phyloP scores from a whole-genome alignment of 2,329 filamentous ascomycete genomes.

The Cladosporium halotolerans region DNA sequence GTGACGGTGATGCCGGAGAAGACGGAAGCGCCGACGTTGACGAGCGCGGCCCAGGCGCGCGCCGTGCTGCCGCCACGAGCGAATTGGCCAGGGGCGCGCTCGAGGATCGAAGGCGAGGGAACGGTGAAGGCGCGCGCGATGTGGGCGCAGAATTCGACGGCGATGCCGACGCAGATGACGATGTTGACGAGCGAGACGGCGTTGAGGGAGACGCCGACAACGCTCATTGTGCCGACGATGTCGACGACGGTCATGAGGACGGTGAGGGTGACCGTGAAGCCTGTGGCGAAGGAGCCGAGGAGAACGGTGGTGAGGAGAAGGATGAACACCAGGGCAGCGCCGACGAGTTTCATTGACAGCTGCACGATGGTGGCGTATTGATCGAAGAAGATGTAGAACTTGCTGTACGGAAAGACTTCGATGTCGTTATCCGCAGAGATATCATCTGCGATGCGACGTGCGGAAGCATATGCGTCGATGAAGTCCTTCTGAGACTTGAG shows the following conservation, averaged over 20 bases:
- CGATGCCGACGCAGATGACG: constrained; percentile 93
- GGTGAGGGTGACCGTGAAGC: constrained; percentile 73
- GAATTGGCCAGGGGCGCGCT: constrained; percentile 53
- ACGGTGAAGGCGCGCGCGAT: constrained; percentile 95
- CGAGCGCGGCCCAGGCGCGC: constrained; percentile 83
- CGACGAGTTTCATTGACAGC: constrained; percentile 72
- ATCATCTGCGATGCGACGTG: constrained; percentile 76
- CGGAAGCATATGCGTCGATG: constrained; percentile 81
- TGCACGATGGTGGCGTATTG: constrained; percentile 83
- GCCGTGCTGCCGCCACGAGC: constrained; percentile 64
- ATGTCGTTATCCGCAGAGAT: constrained; percentile 69
- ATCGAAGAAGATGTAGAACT: constrained; percentile 99
- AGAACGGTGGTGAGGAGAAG: constrained; percentile 72
- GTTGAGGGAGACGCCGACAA: constrained; percentile 83
- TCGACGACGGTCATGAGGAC: constrained; percentile 92
- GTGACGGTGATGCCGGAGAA: constrained; percentile 96
- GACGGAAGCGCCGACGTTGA: constrained; percentile 90
- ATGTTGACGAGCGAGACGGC: constrained; percentile 93
- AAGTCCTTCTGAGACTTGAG: constrained; percentile 86
- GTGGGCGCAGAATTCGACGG: constrained; percentile 95
- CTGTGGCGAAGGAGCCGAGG: constrained; percentile 77
- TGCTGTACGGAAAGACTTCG: constrained; percentile 90
- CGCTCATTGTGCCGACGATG: constrained; percentile 90
- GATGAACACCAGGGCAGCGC: constrained; percentile 78
- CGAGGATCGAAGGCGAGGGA: constrained; percentile 74